Percentiles rank a stretch among this genome's conserved stretches.
These are phyloP conservation scores for Centella asiatica DNA, from an alignment of 129 eudicot species.

Conservation along the genomic window DNA sequence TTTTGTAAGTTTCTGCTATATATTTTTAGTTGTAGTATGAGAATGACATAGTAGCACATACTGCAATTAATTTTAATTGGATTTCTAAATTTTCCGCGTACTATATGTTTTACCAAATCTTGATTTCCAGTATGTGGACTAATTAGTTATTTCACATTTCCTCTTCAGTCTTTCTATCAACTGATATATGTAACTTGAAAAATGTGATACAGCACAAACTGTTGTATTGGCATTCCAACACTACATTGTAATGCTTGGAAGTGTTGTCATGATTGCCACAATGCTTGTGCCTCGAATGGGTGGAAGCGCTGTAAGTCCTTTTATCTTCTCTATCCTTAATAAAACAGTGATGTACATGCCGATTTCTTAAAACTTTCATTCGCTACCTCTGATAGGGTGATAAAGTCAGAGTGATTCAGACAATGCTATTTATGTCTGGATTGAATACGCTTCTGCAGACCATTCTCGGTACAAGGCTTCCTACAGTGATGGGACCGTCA, in stretches of 20 bases:
- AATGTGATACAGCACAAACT: constrained; percentile 60
- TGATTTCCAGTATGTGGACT: neutral
- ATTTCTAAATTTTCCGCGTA: neutral
- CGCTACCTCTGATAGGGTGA: constrained; percentile 54
- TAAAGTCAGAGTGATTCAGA: constrained; percentile 85
- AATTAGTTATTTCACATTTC: neutral
- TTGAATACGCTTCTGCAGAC: constrained; percentile 90
- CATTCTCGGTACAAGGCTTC: constrained; percentile 76
- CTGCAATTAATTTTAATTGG: neutral
- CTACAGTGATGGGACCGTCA: constrained; percentile 98
- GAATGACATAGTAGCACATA: too few relatives aligned
- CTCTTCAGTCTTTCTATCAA: neutral
- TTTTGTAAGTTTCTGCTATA: neutral
- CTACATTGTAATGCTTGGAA: constrained; percentile 94
- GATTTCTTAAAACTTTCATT: constrained; percentile 8
- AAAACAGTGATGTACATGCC: neutral
- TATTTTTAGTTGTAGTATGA: too few relatives aligned
- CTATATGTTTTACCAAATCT: neutral
- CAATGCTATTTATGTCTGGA: constrained; percentile 78
- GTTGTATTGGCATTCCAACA: constrained; percentile 79
- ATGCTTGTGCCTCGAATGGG: constrained; percentile 86
- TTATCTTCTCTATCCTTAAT: neutral
- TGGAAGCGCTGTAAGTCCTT: constrained; percentile 56
- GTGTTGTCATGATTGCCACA: constrained; percentile 66
- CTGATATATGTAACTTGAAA: neutral